Percentiles rank a stretch among this genome's conserved stretches.
Evolutionary conservation across 2,329 filamentous ascomycete genomes (phyloP).

Genomic region (Cryoendolithus antarcticus): DNA sequence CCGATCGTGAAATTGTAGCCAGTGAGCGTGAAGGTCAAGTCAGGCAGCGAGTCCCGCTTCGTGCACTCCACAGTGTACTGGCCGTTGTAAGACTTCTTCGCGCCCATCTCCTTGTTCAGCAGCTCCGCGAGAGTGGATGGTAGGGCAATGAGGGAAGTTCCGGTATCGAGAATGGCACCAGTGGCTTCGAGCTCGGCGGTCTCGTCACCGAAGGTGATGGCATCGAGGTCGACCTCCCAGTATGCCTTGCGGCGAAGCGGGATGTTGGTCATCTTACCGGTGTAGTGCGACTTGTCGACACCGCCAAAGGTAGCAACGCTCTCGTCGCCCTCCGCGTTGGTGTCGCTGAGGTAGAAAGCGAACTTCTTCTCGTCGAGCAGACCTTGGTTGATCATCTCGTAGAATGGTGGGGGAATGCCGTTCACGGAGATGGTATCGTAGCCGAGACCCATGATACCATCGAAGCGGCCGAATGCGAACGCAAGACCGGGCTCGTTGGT

Average conservation of each 20-base stretch:
- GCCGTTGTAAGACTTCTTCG: conserved; percentile 94
- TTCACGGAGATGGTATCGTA: conserved; percentile 98
- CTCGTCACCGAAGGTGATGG: conserved; percentile 77
- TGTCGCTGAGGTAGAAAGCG: conserved; percentile 83
- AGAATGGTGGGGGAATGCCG: conserved; percentile 86
- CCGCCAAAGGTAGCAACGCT: conserved; percentile 89
- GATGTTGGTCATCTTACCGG: conserved; percentile 81
- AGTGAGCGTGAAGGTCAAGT: conserved; percentile 79
- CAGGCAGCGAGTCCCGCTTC: conserved; percentile 71
- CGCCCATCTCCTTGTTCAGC: conserved; percentile 92
- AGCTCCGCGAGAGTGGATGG: conserved; percentile 86
- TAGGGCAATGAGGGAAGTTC: conserved; percentile 93
- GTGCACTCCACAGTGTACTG: conserved; percentile 90
- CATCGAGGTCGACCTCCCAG: conserved; percentile 96
- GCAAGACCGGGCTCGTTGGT: conserved; percentile 91
- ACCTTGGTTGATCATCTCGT: conserved; percentile 84
- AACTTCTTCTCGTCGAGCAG: conserved; percentile 88
- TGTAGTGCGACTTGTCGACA: conserved; percentile 67
- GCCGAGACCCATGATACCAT: conserved; percentile 89
- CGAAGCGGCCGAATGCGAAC: conserved; percentile 94
- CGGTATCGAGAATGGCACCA: conserved; percentile 94
- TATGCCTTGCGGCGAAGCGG: conserved; percentile 97
- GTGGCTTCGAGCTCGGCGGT: conserved; percentile 85
- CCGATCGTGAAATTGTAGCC: conserved; percentile 89
- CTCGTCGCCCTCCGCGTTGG: conserved; percentile 56